Conservation (phyloP, 2,329 filamentous ascomycete genomes). For the Fusarium chaquense region DNA sequence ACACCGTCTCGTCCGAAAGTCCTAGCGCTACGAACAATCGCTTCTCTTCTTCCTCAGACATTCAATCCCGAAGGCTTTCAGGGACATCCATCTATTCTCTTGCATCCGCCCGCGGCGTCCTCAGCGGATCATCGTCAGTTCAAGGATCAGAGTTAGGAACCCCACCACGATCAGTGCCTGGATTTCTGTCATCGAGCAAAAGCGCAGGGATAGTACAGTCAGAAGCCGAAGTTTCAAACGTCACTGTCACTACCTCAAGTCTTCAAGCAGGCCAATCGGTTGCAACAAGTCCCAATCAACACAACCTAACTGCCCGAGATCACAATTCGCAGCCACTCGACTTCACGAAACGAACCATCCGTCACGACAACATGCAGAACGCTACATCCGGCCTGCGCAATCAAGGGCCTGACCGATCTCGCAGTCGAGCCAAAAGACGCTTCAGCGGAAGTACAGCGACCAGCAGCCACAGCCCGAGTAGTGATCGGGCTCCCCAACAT, state of each 20-base stretch:
- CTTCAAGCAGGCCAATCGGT: conserved; percentile 57
- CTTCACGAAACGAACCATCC: conserved; percentile 59
- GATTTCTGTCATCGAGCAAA: conserved; percentile 62
- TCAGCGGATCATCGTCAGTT: conserved; percentile 63
- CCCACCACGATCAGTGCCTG: conserved; percentile 58
- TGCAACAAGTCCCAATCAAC: conserved; percentile 51
- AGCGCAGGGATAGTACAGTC: conserved; percentile 58
- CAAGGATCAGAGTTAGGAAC: conserved; percentile 64
- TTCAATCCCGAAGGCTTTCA: conserved; percentile 74
- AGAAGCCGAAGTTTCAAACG: conserved; percentile 64
- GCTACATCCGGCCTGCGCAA: conserved; percentile 54
- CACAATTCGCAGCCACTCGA: conserved; percentile 57
- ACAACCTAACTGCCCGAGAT: conserved; percentile 62
- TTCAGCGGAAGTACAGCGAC: conserved; percentile 86
- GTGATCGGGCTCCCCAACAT: conserved; percentile 69
- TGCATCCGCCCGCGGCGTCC: conserved; percentile 67
- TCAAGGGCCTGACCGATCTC: conserved; percentile 66
- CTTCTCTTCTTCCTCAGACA: conserved; percentile 61
- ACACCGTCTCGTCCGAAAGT: conserved; percentile 61
- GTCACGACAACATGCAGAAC: conserved; percentile 52
- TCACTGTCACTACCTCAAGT: conserved; percentile 66
- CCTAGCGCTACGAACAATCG: conserved; percentile 55
- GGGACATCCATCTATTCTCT: conserved; percentile 80
- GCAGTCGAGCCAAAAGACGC: conserved; percentile 77
- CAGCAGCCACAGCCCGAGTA: conserved; percentile 83